Conservation (phyloP, 2,329 filamentous ascomycete species). For the Leptographium flavum region DNA sequence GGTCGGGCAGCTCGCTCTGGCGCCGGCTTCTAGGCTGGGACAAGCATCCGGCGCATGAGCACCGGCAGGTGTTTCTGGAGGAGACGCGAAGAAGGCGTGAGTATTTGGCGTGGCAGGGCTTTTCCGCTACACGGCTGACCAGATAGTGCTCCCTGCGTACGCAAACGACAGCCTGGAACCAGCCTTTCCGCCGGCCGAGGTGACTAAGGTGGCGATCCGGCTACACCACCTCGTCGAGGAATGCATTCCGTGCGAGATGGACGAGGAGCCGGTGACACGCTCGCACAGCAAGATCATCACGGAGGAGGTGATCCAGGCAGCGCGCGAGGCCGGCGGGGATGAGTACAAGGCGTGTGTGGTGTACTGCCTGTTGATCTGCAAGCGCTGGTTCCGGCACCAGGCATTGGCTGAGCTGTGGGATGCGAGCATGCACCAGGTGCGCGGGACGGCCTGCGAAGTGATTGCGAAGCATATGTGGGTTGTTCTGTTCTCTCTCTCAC, state of each 20-base stretch:
- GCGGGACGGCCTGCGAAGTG: constrained; percentile 75
- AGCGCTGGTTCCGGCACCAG: constrained; percentile 66
- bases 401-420: constrained; percentile 79
- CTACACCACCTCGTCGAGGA: constrained; percentile 84
- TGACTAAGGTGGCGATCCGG: constrained; percentile 79
- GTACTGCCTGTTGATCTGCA: constrained; percentile 62
- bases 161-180: constrained; percentile 44
- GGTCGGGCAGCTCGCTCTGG: constrained; percentile 8
- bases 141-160: constrained; percentile 57
- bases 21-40: constrained; percentile 19
- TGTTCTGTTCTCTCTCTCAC: neutral
- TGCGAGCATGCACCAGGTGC: constrained; percentile 64
- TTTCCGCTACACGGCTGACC: neutral
- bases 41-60: constrained; percentile 12
- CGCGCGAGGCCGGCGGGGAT: constrained; percentile 64
- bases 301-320: constrained; percentile 60
- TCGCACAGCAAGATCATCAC: constrained; percentile 83
- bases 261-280: constrained; percentile 57
- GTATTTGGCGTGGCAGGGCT: constrained; percentile 5
- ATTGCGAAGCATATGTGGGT: constrained; percentile 63
- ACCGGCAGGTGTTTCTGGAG: constrained; percentile 17
- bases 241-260: constrained; percentile 79
- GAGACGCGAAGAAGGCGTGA: constrained; percentile 17
- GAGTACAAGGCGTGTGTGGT: constrained; percentile 70
- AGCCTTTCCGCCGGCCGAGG: constrained; percentile 60